Conservation (phyloP, 2,329 filamentous ascomycete genomes). For the Trichoderma cornu-damae region DNA sequence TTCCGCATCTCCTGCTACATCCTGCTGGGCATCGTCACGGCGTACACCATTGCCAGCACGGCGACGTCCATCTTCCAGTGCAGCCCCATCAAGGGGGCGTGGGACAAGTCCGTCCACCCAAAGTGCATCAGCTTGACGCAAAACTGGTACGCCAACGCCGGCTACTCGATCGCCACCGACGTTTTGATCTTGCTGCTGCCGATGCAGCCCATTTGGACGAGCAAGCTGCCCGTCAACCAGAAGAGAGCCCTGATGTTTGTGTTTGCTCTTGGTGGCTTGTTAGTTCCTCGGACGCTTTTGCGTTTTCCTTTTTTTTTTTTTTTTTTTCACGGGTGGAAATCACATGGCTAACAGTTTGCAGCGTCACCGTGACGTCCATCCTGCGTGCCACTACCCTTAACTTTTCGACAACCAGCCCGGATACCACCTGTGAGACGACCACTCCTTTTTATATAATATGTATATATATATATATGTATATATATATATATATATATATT, state of each 20-base stretch:
- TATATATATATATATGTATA: too few relatives aligned
- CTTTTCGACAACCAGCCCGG: slow-evolving; percentile 36
- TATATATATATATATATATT: too few relatives aligned
- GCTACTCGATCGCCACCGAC: slow-evolving; percentile 44
- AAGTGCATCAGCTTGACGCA: slow-evolving; percentile 42
- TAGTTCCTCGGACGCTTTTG: slow-evolving; percentile 24
- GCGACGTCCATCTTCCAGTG: slow-evolving; percentile 47
- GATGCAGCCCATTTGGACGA: slow-evolving; percentile 42
- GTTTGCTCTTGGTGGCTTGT: slow-evolving; percentile 41
- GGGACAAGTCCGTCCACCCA: slow-evolving; percentile 39
- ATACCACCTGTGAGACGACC: slow-evolving; percentile 32
- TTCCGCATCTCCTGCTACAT: slow-evolving; percentile 42
- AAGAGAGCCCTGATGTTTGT: slow-evolving; percentile 40
- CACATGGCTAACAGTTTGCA: slow-evolving; percentile 15
- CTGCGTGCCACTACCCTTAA: slow-evolving; percentile 38
- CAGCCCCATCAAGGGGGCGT: slow-evolving; percentile 42
- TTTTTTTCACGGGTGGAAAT: not conserved
- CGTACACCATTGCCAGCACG: slow-evolving; percentile 44
- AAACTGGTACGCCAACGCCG: slow-evolving; percentile 48
- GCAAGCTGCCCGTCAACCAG: slow-evolving; percentile 38
- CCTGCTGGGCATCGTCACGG: slow-evolving; percentile 39
- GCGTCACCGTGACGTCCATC: slow-evolving; percentile 40
- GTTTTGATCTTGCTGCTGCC: slow-evolving; percentile 43
- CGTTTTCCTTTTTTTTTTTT: too few relatives aligned
- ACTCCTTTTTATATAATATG: too few relatives aligned